phyloP scores from a whole-genome alignment of 2,329 filamentous ascomycete genomes.

The Aspergillus luchuensis region DNA sequence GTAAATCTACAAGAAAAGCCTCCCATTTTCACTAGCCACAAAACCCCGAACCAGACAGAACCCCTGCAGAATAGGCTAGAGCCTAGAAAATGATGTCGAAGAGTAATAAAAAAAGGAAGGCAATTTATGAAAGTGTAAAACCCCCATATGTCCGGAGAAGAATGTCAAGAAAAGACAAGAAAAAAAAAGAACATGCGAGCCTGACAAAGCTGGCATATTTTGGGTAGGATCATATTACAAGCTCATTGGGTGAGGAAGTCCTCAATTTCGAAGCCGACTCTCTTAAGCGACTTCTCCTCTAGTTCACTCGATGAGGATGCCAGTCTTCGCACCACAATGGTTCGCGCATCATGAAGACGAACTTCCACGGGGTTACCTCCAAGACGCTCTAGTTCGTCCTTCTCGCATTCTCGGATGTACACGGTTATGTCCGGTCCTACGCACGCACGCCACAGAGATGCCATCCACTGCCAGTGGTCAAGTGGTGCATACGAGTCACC shows the following conservation, averaged over 20 bases:
- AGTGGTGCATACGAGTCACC: constrained; percentile 73
- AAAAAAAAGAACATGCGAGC: not conserved
- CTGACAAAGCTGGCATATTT: not conserved
- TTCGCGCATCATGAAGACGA: constrained; percentile 49
- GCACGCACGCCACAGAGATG: constrained; percentile 86
- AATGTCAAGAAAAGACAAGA: not conserved
- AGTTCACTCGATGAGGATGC: constrained; percentile 43
- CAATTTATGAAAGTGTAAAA: not conserved
- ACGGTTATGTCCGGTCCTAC: constrained; percentile 70
- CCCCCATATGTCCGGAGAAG: not conserved
- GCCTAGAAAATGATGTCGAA: not conserved
- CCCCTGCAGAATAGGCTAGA: not conserved
- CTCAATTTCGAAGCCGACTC: constrained; percentile 82
- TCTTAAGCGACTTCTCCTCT: constrained; percentile 69
- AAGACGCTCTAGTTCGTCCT: constrained; percentile 43
- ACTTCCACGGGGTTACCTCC: constrained; percentile 59
- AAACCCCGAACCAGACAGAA: not conserved
- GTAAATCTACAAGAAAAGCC: not conserved
- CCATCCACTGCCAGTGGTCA: constrained; percentile 99
- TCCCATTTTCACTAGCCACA: not conserved
- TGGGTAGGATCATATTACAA: not conserved
- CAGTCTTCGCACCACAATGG: constrained; percentile 56
- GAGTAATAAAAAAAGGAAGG: no score
- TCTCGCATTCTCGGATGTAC: constrained; percentile 45
- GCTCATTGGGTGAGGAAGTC: constrained; percentile 61